A percentile compares a stretch with the other conserved stretches of the same genome.
Evolutionary conservation across 495 filamentous ascomycete species (phyloP).

Genomic region (Margaritispora aquatica): DNA sequence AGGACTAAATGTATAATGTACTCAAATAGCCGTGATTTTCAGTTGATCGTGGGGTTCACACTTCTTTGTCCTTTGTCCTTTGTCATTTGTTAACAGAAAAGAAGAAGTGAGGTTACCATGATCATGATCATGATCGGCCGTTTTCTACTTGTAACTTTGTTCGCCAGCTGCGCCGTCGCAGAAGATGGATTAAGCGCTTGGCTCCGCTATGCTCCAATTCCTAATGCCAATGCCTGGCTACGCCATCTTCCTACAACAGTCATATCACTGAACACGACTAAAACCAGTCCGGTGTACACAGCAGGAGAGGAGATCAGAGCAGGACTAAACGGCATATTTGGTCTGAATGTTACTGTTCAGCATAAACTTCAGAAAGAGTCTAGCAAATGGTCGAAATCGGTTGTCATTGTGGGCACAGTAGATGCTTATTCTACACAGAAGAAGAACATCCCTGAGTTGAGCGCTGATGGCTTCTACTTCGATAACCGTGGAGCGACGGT

Average conservation of each 20-base stretch:
- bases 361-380: conserved; percentile 20
- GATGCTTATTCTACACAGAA: conserved; percentile 39
- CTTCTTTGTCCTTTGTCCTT: too few species aligned
- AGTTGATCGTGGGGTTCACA: not conserved
- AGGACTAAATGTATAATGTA: not conserved
- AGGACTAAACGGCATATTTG: conserved; percentile 50
- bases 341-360: conserved; percentile 33
- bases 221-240: conserved; percentile 31
- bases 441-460: conserved; percentile 37
- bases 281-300: conserved; percentile 47
- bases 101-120: not conserved
- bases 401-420: conserved; percentile 53
- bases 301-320: conserved; percentile 54
- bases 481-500: conserved; percentile 37
- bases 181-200: conserved; percentile 58
- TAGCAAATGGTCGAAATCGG: conserved; percentile 14
- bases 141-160: not conserved
- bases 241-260: conserved; percentile 40
- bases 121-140: not conserved
- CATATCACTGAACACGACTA: conserved; percentile 45
- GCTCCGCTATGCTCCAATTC: conserved; percentile 57
- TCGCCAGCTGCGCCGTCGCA: conserved; percentile 21
- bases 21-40: not conserved
- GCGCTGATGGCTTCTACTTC: conserved; percentile 61
- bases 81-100: not conserved